Evolutionary conservation across 768 basidiomycete genomes (phyloP).

Genomic region (Fomitopsis serialis): DNA sequence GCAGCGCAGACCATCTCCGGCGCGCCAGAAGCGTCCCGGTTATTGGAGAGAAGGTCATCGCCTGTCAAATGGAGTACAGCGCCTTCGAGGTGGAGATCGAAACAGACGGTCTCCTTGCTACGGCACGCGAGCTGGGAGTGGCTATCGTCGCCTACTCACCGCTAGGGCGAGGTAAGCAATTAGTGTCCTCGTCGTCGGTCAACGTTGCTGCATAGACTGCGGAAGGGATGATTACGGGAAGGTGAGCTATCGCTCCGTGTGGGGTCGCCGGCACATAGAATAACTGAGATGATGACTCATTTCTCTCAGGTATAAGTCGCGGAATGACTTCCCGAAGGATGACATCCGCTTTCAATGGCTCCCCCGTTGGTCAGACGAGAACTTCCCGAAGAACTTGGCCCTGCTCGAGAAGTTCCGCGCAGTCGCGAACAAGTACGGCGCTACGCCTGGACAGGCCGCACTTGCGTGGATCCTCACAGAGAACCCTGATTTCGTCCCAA

Average conservation of each 20-base stretch:
- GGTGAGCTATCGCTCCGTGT: conserved; percentile 25
- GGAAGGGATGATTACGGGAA: conserved; percentile 40
- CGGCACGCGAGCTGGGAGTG: conserved; percentile 36
- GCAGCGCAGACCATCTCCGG: conserved; percentile 27
- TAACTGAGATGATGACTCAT: neutral
- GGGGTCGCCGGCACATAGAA: neutral
- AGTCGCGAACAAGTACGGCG: conserved; percentile 28
- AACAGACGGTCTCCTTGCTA: conserved; percentile 22
- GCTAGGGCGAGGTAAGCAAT: conserved; percentile 11
- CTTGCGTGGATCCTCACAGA: conserved; percentile 32
- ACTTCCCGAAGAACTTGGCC: conserved; percentile 40
- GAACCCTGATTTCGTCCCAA: conserved; percentile 15
- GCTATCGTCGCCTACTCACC: conserved; percentile 40
- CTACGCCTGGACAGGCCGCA: conserved; percentile 29
- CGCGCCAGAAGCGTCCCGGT: conserved; percentile 29
- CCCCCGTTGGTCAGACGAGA: conserved; percentile 28
- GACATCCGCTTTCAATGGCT: conserved; percentile 23
- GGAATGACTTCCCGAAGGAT: conserved; percentile 23
- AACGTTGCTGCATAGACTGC: conserved; percentile 19
- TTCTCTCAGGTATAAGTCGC: conserved; percentile 1
- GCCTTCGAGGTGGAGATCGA: conserved; percentile 32
- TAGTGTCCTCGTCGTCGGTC: conserved; percentile 22
- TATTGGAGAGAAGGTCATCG: conserved; percentile 26
- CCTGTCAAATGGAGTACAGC: conserved; percentile 33
- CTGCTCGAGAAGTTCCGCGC: conserved; percentile 26